Conservation (phyloP, 2,329 filamentous ascomycete species). For the Polychaeton citri region DNA sequence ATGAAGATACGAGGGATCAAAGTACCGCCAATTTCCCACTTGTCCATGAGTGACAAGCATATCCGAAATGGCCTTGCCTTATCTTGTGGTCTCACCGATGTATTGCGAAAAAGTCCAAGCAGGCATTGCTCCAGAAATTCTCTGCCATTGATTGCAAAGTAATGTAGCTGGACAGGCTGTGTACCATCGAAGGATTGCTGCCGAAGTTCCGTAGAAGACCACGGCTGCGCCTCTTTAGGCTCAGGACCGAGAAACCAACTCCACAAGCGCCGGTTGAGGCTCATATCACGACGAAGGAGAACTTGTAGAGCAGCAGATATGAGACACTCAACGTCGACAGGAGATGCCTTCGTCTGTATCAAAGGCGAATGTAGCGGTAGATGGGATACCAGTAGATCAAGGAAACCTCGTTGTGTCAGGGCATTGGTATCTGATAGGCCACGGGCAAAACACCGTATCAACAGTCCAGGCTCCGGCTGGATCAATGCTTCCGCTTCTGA, state of each 20-base stretch:
- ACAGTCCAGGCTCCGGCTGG: constrained; percentile 77
- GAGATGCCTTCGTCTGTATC: constrained; percentile 59
- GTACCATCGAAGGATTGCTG: constrained; percentile 32
- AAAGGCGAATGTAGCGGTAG: constrained; percentile 73
- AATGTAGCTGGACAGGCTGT: constrained; percentile 45
- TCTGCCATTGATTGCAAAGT: constrained; percentile 72
- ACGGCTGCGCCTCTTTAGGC: constrained; percentile 22
- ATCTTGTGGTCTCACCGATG: constrained; percentile 45
- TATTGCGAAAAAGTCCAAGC: constrained; percentile 57
- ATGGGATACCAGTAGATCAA: constrained; percentile 84
- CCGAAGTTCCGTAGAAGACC: constrained; percentile 12
- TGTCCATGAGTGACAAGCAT: constrained; percentile 90
- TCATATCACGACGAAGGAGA: constrained; percentile 87
- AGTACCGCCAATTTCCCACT: constrained; percentile 89
- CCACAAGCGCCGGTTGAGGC: constrained; percentile 88
- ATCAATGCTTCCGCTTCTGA: constrained; percentile 31
- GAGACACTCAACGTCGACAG: constrained; percentile 66
- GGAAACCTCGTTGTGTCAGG: constrained; percentile 82
- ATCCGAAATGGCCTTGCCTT: constrained; percentile 78
- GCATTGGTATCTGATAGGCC: constrained; percentile 79
- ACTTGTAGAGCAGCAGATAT: constrained; percentile 76
- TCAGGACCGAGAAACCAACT: constrained; percentile 86
- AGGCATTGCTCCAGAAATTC: constrained; percentile 61
- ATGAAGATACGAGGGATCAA: constrained; percentile 83
- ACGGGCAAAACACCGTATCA: constrained; percentile 83